Evolutionary conservation across 2,329 filamentous ascomycete species (phyloP), one percentile per base, ranked within the genome.

Genomic region (Fulvia fulva): DNA sequence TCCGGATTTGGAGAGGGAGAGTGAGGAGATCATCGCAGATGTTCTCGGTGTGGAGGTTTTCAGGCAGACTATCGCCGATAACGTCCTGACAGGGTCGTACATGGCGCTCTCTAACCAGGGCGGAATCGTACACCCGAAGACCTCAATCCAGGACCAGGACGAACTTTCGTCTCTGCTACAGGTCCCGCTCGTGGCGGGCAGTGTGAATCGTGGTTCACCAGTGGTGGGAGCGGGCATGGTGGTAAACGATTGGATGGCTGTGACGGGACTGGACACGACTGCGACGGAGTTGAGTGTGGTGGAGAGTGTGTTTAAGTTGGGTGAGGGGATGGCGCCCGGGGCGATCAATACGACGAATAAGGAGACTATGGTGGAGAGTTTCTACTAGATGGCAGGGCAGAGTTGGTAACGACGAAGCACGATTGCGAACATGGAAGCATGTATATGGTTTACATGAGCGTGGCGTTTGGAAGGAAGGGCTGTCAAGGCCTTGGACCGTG

Each of bases 301-400:
- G 57, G 94, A 99, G 83, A 92, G 87, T 69, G 92, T 99, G 64
- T 99, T 99, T 82, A 86, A 91, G 70, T 81, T 99, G 49, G 92
- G 92, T 63, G 93, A 97, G 80, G 80, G 78, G 55, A 83, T 86
- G 66, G 90, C 85, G 6, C 87, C 91, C 52, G 85, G 85, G 70
- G 87, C 84, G 69, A 91, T 93, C 78, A 90, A 90, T 75, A 89
- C 87, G 53, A 87, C 80, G 67, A 87, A 97, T 81, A 97, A 97
- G 84, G 93, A 97, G 75, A 94, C 91, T 65, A 96, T 99, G 85
- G 94, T 99, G 62, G 94, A 99, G 81, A 96, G 90, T 70, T 99
- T 97, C 80, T 99, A 99, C 81, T 99, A 83, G 54, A 49, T 37
- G 6, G 44, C 1, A 45, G n/a, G 28, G 28, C 34, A 41, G 50